These are phyloP conservation scores for Leccinum disarticulatum DNA, from an alignment of 768 basidiomycete species.

Conservation along the genomic window DNA sequence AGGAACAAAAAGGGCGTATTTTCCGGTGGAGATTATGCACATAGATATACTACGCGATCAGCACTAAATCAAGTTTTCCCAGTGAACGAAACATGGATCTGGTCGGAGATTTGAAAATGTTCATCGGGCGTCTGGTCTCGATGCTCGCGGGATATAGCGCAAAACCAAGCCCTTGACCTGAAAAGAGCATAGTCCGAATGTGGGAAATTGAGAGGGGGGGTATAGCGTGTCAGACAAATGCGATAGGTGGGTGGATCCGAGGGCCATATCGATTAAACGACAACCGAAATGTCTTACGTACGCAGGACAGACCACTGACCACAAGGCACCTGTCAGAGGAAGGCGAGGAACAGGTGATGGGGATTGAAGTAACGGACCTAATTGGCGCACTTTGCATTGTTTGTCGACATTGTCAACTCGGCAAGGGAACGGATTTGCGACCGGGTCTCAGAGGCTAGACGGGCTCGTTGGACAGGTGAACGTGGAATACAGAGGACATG, in stretches of 20 bases:
- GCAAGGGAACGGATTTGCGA: slow-evolving; percentile 26
- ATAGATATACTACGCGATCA: slow-evolving; percentile 43
- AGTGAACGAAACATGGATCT: slow-evolving; percentile 35
- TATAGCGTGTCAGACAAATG: slow-evolving; percentile 32
- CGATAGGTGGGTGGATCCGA: slow-evolving; percentile 38
- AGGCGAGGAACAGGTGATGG: slow-evolving; percentile 28
- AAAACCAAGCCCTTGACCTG: slow-evolving; percentile 35
- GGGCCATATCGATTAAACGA: slow-evolving; percentile 38
- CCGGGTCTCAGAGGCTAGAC: slow-evolving; percentile 29
- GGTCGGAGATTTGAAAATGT: slow-evolving; percentile 39
- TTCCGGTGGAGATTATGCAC: slow-evolving; percentile 38
- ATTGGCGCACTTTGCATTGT: slow-evolving; percentile 36
- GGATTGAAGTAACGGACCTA: slow-evolving; percentile 30
- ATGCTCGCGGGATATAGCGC: slow-evolving; percentile 38
- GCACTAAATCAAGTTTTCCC: slow-evolving; percentile 38
- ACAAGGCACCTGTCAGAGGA: slow-evolving; percentile 35
- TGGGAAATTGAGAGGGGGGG: slow-evolving; percentile 32
- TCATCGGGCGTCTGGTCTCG: slow-evolving; percentile 37
- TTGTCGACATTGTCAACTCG: slow-evolving; percentile 31
- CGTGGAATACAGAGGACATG: slow-evolving; percentile 25
- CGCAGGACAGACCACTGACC: slow-evolving; percentile 27
- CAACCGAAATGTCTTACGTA: slow-evolving; percentile 39
- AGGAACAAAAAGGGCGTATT: slow-evolving; percentile 27
- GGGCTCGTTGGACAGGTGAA: slow-evolving; percentile 25
- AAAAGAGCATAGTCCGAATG: slow-evolving; percentile 31